phyloP scores from a whole-genome alignment of 2,329 filamentous ascomycete genomes.

The Colletotrichum scovillei region DNA sequence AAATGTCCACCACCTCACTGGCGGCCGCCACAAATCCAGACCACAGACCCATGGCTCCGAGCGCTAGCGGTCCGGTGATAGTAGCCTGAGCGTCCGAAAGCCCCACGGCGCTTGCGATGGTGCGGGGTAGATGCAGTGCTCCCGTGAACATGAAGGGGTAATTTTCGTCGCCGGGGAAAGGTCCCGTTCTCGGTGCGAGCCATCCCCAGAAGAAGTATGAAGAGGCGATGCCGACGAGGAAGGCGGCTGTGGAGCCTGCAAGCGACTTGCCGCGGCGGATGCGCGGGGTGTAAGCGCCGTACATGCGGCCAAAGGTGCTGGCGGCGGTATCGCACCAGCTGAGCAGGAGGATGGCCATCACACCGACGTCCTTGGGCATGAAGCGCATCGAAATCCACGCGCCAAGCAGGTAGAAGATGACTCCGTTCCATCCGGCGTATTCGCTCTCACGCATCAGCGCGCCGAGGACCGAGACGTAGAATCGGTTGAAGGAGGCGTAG shows the following conservation, averaged over 20 bases:
- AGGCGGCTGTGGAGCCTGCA: slow-evolving; percentile 88
- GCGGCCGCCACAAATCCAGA: slow-evolving; percentile 90
- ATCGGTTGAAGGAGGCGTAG: slow-evolving; percentile 81
- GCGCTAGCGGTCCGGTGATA: slow-evolving; percentile 77
- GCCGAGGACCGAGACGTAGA: slow-evolving; percentile 87
- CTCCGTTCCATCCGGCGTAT: slow-evolving; percentile 93
- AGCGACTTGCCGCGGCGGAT: slow-evolving; percentile 91
- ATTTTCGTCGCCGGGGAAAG: slow-evolving; percentile 75
- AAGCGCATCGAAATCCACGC: slow-evolving; percentile 87
- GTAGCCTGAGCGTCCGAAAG: slow-evolving; percentile 68
- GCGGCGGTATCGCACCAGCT: slow-evolving; percentile 99
- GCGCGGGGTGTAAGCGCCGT: slow-evolving; percentile 87
- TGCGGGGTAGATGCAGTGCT: slow-evolving; percentile 74
- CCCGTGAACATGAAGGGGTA: slow-evolving; percentile 87
- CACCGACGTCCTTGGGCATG: slow-evolving; percentile 92
- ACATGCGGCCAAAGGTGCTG: slow-evolving; percentile 91
- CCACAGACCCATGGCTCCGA: slow-evolving; percentile 84
- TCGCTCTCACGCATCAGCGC: slow-evolving; percentile 98
- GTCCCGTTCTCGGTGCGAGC: slow-evolving; percentile 76
- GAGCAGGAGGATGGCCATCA: slow-evolving; percentile 88
- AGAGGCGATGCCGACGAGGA: slow-evolving; percentile 82
- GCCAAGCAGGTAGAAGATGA: slow-evolving; percentile 95
- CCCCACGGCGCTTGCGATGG: slow-evolving; percentile 69
- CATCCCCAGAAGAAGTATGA: slow-evolving; percentile 91
- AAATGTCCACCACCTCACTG: slow-evolving; percentile 91